Evolutionary conservation across 129 eudicot genomes (phyloP), one percentile per base, ranked within the genome.

Genomic region (Centrapalus pauciflorus): DNA sequence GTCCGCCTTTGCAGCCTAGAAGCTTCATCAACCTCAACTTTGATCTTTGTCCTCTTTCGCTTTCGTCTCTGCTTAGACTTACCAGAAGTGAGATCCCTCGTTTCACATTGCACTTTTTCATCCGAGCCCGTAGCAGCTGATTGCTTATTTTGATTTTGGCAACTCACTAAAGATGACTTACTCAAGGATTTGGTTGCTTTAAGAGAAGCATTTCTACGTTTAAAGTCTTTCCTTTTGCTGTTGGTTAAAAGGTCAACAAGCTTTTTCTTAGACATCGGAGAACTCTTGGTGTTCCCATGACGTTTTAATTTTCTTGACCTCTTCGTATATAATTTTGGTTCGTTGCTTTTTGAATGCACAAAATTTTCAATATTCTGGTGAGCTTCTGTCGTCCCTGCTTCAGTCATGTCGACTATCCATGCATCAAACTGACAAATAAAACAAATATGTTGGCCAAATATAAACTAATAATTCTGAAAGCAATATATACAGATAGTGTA

Each of bases 1-100:
- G 95, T 77, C 77, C 95, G 73, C 77, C 85, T 86, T 70, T 93
- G 91, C 76, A 93, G 79, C 33, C 87, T 87, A 3, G 86, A 71
- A 38, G 95, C 90, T 74, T 93, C 99, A 73, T 93, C 96, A 26
- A 59, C 72, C 70, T 83, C 93, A 64, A 70, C 74, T 41, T 68
- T 80, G 43, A 69, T 57, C 17, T 66, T 76, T 54, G 67, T 59
- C 82, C 55, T 76, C 78, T 79, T 88, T 61, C 76, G 73, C 73
- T 81, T 87, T 63, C 84, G 70, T 71, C 66, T 72, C 59, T 66
- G 72, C 71, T 78, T 88, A 10, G 35, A 7, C 64, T 70, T 82
- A 69, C 62, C 76, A 57, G 75, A 71, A 37, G 51, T 61, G 5
- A 23, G 65, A 64, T 72, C 64, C 19, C 49, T 71, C 25, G 60